Evolutionary conservation across 1,284 basidiomycete genomes (phyloP), one percentile per base, ranked within the genome.

Genomic region (Ceratobasidium sp.): DNA sequence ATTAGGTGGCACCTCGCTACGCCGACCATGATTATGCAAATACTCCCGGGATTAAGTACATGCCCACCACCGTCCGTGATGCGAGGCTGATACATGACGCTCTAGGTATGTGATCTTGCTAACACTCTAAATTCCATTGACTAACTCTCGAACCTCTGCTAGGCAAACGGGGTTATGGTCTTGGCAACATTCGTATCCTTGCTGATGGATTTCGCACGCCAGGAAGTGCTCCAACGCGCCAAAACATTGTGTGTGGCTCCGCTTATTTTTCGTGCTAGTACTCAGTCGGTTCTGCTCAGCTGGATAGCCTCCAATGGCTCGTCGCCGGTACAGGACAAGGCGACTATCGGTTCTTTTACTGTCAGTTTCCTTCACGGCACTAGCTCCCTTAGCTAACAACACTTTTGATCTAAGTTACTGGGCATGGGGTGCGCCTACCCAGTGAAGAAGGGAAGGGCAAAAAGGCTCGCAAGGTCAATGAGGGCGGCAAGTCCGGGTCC

Each of bases 341-440:
- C 5, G 52, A 55, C 52, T 55, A 55, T 55, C 52, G 52, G 23
- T 55, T 55, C 52, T 55, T 55, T 26, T 18, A 55, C 26, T 55
- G 52, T 55, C 7, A 55, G 52, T 55, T 6, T 26, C 52, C 11
- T 7, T 28, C 8, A 8, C 8, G 8, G 8, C 30, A 18, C 8
- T 55, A 55, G 16, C 7, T 7, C 30, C 7, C 8, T 55, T 26
- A 7, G 52, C 11, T 55, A 26, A 26, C 8, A 26, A 28, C 18
- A 6, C 30, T 21, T 28, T 32, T 28, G 21, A 8, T 13, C 21
- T 7, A 13, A 55, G 52, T 55, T 32, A 26, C 52, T 7, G 52
- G 52, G 3, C 52, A 55, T 55, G 52, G 52, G 7, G 52, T 55
- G 18, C 11, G 52, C 11, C 14, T 9, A 32, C 8, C 16, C 23